These are phyloP conservation scores for Colletotrichum sp. DNA, from an alignment of 2,329 filamentous ascomycete genomes.

Conservation along the genomic window DNA sequence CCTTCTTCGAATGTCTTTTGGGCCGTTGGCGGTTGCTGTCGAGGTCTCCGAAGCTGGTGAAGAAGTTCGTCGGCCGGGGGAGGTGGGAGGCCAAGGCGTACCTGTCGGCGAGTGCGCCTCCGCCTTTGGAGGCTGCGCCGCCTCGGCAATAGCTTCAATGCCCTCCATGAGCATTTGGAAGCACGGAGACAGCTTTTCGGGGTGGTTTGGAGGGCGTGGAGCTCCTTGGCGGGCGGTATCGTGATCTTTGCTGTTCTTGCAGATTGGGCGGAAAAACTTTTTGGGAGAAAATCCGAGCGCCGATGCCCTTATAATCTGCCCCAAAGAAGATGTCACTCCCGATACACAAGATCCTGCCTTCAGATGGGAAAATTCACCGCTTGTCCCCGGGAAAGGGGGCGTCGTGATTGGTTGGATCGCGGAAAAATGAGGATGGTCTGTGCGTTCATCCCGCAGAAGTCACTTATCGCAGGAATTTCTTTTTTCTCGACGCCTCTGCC, in stretches of 20 bases:
- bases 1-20: conserved; percentile 5
- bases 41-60: conserved; percentile 13
- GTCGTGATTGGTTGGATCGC: not conserved
- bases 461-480: conserved; percentile 16
- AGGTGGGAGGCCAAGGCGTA: conserved; percentile 27
- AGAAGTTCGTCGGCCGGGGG: conserved; percentile 7
- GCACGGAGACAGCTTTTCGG: conserved; percentile 14
- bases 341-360: conserved; percentile 40
- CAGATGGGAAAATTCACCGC: conserved; percentile 37
- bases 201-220: not conserved
- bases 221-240: conserved; percentile 7
- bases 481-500: not conserved
- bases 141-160: conserved; percentile 44
- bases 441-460: not conserved
- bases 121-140: conserved; percentile 39
- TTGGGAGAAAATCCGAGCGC: conserved; percentile 37
- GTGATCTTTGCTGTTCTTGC: conserved; percentile 18
- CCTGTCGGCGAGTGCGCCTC: conserved; percentile 37
- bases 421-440: not conserved
- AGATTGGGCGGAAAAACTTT: conserved; percentile 44
- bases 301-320: conserved; percentile 45
- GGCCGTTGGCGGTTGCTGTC: not conserved
- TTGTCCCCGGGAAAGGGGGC: conserved; percentile 2
- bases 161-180: conserved; percentile 20
- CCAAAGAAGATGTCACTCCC: conserved; percentile 35